These are phyloP conservation scores for Polyporus tsugae DNA, from an alignment of 1,284 basidiomycete species.

Conservation along the genomic window DNA sequence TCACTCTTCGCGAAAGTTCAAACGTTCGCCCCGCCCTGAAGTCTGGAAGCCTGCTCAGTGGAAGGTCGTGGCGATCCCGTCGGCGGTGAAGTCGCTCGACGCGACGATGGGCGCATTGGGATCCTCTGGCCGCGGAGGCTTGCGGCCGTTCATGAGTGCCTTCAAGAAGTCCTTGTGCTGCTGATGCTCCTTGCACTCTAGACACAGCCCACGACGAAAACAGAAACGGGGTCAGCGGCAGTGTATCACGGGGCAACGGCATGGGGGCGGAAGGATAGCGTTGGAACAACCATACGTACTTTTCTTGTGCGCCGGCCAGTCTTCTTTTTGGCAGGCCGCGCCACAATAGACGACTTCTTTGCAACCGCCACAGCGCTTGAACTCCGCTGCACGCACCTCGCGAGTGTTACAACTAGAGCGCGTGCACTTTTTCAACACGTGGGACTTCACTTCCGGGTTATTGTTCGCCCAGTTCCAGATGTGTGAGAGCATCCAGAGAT, in stretches of 20 bases:
- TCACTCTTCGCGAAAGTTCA: slow-evolving; percentile 24
- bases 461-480: slow-evolving; percentile 54
- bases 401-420: slow-evolving; percentile 30
- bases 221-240: slow-evolving; percentile 18
- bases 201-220: background rate
- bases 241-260: slow-evolving; percentile 16
- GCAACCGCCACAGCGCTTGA: slow-evolving; percentile 40
- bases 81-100: slow-evolving; percentile 31
- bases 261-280: slow-evolving; percentile 33
- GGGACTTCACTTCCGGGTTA: slow-evolving; percentile 42
- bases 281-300: slow-evolving; percentile 33
- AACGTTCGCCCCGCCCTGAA: slow-evolving; percentile 2
- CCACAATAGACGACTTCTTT: slow-evolving; percentile 49
- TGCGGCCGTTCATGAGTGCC: slow-evolving; percentile 27
- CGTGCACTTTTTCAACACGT: slow-evolving; percentile 28
- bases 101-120: slow-evolving; percentile 27
- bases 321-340: slow-evolving; percentile 47
- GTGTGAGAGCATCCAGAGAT: slow-evolving; percentile 51
- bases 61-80: slow-evolving; percentile 30
- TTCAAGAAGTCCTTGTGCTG: slow-evolving; percentile 30
- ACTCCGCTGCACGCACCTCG: slow-evolving; percentile 35
- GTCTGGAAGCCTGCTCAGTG: slow-evolving; percentile 11
- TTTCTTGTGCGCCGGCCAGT: slow-evolving; percentile 50
- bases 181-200: slow-evolving; percentile 34
- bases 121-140: slow-evolving; percentile 4